Evolutionary conservation across 352 stramenopile species (phyloP), one percentile per base, ranked within the genome.

Genomic region (Pythium grandisporangium): DNA sequence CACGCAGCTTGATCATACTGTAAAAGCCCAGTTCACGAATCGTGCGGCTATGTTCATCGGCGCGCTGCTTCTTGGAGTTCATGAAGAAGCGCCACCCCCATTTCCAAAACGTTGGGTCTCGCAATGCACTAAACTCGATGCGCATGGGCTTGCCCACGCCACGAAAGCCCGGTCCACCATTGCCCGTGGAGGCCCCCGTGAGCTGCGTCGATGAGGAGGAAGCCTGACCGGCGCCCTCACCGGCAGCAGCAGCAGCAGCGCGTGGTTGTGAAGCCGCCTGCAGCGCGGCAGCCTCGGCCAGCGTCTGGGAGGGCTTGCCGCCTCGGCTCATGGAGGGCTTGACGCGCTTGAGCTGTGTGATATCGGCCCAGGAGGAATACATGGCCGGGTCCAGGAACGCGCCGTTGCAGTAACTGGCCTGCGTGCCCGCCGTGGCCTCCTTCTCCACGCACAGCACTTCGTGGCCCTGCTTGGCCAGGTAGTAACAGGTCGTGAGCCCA

Each of bases 371-470:
- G 46, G 72, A 87, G 23, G 73, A 63, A 45, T 93, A 93, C 35
- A 93, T 56, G 22, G 80, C 68, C 23, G 80, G 79, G 44, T 93
- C 80, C 17, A 93, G 50, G 53, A 93, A 91, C 6, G 77, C 77
- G 16, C 75, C 75, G 40, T 93, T 87, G 58, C 77, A 89, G 12
- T 74, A 71, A 42, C 72, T 89, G 37, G 83, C 74, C 51, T 91
- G 78, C 16, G 75, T 93, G 14, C 74, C 80, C 12, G 91, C 80
- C 11, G 53, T 53, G n/a, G 63, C 49, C 41, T 93, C 80, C 40
- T 89, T 89, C 46, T 93, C 80, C 11, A 93, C 79, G 34, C 80
- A 93, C 5, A 93, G 56, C 37, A 93, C 80, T 48, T 93, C 80
- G 43, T 93, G 80, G 47, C 80, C 80, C 40, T 85, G 76, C 44